Conservation (phyloP, 129 eudicot genomes). For the sunflower (Helianthus annuus) region HanXRQr2.0-SUNRISE NC_035447.2:55354837-55355336, state of each 20-base stretch:
- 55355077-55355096: not conserved
- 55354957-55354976: too few relatives aligned
- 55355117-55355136: not conserved
- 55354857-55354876: too few relatives aligned
- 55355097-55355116: not conserved
- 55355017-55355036: not conserved
- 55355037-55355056: not conserved
- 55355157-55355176: not conserved
- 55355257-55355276: constrained; percentile 13
- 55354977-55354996: not conserved
- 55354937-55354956: too few relatives aligned
- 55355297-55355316: constrained; percentile 21
- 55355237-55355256: not conserved
- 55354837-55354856: too few relatives aligned
- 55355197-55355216: constrained; percentile 8
- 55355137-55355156: not conserved
- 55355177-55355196: constrained; percentile 27
- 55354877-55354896: too few relatives aligned
- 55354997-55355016: constrained; percentile 1
- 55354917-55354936: too few relatives aligned
- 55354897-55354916: too few relatives aligned
- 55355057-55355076: constrained; percentile 1
- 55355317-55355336: constrained; percentile 21
- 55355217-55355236: not conserved
- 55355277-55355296: constrained; percentile 20